phyloP scores from a whole-genome alignment of 495 filamentous ascomycete species.

The Neurospora sp. region DNA sequence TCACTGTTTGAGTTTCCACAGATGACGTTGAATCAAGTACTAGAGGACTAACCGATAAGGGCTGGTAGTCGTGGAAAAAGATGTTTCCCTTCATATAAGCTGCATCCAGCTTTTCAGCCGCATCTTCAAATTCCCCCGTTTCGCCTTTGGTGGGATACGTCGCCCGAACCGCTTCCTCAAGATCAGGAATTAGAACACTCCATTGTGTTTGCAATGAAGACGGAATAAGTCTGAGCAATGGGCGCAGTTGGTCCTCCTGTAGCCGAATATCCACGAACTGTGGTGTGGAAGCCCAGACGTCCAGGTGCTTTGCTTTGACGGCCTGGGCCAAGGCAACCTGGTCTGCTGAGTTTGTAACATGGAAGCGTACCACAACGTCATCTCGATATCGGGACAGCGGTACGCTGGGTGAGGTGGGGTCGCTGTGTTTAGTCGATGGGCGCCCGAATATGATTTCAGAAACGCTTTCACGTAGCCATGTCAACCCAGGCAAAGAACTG shows the following conservation, averaged over 20 bases:
- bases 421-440: conserved; percentile 17
- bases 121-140: not conserved
- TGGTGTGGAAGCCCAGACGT: conserved; percentile 79
- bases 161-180: conserved; percentile 64
- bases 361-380: conserved; percentile 84
- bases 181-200: conserved; percentile 72
- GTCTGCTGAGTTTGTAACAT: conserved; percentile 58
- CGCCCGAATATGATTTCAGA: conserved; percentile 55
- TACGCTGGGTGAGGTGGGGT: conserved; percentile 22
- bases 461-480: conserved; percentile 52
- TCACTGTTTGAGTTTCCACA: conserved; percentile 14
- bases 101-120: conserved; percentile 23
- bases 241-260: conserved; percentile 63
- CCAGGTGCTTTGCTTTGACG: conserved; percentile 64
- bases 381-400: conserved; percentile 59
- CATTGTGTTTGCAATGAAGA: conserved; percentile 49
- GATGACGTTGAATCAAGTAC: not conserved
- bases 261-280: conserved; percentile 84
- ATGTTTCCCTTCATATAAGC: conserved; percentile 45
- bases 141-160: conserved; percentile 53
- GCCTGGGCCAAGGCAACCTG: conserved; percentile 64
- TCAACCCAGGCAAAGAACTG: conserved; percentile 31
- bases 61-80: conserved; percentile 85
- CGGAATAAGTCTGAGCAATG: conserved; percentile 77
- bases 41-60: conserved; percentile 53